Evolutionary conservation across 116 monocot genomes (phyloP).

Genomic region (Dioscorea cayenensis): DNA sequence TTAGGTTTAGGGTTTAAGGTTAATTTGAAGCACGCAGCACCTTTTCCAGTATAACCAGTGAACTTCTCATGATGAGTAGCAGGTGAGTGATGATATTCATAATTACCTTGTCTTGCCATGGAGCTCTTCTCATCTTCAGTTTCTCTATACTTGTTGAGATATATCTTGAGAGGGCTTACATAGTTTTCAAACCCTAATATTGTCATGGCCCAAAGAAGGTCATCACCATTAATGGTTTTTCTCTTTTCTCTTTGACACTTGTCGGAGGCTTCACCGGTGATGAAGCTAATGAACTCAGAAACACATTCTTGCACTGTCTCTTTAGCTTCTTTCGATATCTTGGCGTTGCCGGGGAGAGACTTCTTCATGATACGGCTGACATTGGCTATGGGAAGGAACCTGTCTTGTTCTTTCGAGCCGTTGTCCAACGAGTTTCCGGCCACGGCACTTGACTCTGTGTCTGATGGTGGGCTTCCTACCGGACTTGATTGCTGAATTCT

Average conservation of each 20-base stretch:
- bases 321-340: conserved; percentile 54
- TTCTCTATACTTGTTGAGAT: conserved; percentile 41
- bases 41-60: no score
- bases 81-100: no score
- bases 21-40: no score
- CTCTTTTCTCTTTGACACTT: conserved; percentile 65
- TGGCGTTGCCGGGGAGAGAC: conserved; percentile 53
- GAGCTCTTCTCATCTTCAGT: conserved; percentile 32
- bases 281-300: conserved; percentile 61
- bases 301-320: conserved; percentile 59
- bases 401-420: conserved; percentile 41
- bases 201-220: conserved; percentile 55
- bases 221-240: conserved; percentile 55
- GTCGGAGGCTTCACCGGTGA: conserved; percentile 60
- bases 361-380: conserved; percentile 61
- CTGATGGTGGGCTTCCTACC: conserved; percentile 8
- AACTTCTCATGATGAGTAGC: no score
- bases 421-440: not conserved
- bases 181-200: conserved; percentile 50
- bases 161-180: conserved; percentile 31
- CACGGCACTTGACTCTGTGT: conserved; percentile 4
- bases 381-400: conserved; percentile 60
- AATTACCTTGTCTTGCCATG: conserved; percentile 1
- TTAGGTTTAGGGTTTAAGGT: no score
- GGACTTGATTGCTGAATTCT: not conserved